phyloP scores from a whole-genome alignment of 2,329 filamentous ascomycete species.

The Botrytis elliptica region DNA sequence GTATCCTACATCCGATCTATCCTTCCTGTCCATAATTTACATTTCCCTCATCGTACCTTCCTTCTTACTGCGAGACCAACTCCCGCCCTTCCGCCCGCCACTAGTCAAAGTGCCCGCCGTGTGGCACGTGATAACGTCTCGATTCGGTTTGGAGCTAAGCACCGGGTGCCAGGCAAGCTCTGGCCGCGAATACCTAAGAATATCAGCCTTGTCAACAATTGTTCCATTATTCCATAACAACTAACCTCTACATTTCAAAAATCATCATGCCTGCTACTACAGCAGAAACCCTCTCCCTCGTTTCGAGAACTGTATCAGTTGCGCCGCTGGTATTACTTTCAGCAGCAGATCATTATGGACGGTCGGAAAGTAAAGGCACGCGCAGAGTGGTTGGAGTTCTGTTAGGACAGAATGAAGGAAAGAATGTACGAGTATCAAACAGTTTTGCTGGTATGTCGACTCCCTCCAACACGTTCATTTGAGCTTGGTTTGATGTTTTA shows the following conservation, averaged over 20 bases:
- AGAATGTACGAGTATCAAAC: slow-evolving; percentile 95
- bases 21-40: neutral
- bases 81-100: slow-evolving; percentile 6
- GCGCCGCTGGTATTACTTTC: slow-evolving; percentile 97
- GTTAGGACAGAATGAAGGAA: slow-evolving; percentile 92
- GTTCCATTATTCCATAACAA: slow-evolving; percentile 9
- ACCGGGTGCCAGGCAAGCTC: slow-evolving; percentile 19
- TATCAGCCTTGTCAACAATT: slow-evolving; percentile 24
- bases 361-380: slow-evolving; percentile 77
- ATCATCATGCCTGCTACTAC: slow-evolving; percentile 88
- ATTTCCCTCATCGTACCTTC: neutral
- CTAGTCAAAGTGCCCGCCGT: neutral
- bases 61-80: neutral
- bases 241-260: slow-evolving; percentile 25
- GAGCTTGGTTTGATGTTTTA: neutral
- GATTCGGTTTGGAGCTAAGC: slow-evolving; percentile 21
- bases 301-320: slow-evolving; percentile 92
- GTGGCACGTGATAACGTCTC: slow-evolving; percentile 12
- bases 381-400: slow-evolving; percentile 89
- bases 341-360: slow-evolving; percentile 96
- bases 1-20: slow-evolving; percentile 2
- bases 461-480: neutral
- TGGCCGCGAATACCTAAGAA: slow-evolving; percentile 22
- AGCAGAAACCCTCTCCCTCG: slow-evolving; percentile 91
- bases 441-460: slow-evolving; percentile 83